Conservation (phyloP, 2,329 filamentous ascomycete genomes). For the Penicillium capsulatum region DNA sequence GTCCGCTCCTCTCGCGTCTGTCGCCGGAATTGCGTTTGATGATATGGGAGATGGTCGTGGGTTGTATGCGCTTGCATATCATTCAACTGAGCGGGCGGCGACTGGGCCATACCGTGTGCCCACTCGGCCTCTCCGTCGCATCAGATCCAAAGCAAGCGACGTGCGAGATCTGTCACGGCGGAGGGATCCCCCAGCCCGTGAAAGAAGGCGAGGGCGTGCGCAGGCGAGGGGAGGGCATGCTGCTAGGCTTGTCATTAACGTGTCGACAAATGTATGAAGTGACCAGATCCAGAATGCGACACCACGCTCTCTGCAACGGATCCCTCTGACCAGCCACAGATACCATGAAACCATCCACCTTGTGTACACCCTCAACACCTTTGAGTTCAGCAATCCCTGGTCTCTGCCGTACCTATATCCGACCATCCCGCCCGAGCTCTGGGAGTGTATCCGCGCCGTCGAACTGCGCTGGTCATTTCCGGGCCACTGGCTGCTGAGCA, state of each 20-base stretch:
- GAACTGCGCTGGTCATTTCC: slow-evolving; percentile 41
- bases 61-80: slow-evolving; percentile 33
- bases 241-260: slow-evolving; percentile 30
- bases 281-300: neutral
- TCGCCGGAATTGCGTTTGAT: slow-evolving; percentile 36
- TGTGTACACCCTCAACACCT: slow-evolving; percentile 34
- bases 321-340: slow-evolving; percentile 21
- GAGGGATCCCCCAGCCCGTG: slow-evolving; percentile 25
- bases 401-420: slow-evolving; percentile 37
- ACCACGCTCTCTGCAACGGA: too few species aligned
- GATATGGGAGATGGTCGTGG: slow-evolving; percentile 36
- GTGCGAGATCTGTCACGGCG: slow-evolving; percentile 36
- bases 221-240: slow-evolving; percentile 2
- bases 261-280: slow-evolving; percentile 36
- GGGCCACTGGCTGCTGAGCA: slow-evolving; percentile 39
- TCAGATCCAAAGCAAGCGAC: neutral
- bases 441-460: slow-evolving; percentile 30
- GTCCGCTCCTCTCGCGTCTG: slow-evolving; percentile 29
- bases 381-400: slow-evolving; percentile 42
- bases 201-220: slow-evolving; percentile 18
- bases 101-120: slow-evolving; percentile 34
- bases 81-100: slow-evolving; percentile 31
- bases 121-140: slow-evolving; percentile 7
- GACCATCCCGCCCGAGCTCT: slow-evolving; percentile 29
- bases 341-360: slow-evolving; percentile 35